Evolutionary conservation across 495 filamentous ascomycete species (phyloP), one percentile per base, ranked within the genome.

Genomic region (Parachaetomium inaequale): DNA sequence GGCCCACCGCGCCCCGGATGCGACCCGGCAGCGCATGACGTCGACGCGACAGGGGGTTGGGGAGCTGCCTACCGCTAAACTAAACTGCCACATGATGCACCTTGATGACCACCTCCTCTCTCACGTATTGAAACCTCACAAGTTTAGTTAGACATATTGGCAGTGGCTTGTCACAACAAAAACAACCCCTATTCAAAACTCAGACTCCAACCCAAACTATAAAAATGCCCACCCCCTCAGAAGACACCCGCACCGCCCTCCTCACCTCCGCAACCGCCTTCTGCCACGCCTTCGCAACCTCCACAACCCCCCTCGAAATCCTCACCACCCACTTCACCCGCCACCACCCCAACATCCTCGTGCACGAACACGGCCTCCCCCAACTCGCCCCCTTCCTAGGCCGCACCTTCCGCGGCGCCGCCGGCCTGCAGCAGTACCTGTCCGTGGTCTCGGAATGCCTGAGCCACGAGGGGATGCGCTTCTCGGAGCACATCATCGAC

Each of bases 311-410:
- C 10, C 55, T 64, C 46, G 63, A 66, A n/a, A 72, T 86, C 55
- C 73, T 84, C 29, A 50, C 72, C 1, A 36, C 29, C 32, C 72
- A 81, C 65, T 86, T 87, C 79, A 84, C 83, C 6, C 73, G 12
- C 11, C 58, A 2, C 43, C 52, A 29, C 8, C 28, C 25, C 42
- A 28, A 74, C 15, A 54, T 71, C 3, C 52, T 74, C 5, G 76
- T 78, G 46, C 71, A 78, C 70, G 85, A 88, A 63, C 82, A 87
- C 72, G 85, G 85, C 7, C 78, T 84, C 12, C 26, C 68, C 4
- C 66, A 68, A 6, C 72, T 81, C 0, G 77, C 80, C 0, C 85
- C 85, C 11, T 88, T 87, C 65, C 74, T 87, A 0, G 85, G 85
- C 19, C 82, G 81, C 1, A 69, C 75, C 12, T 87, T 82, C 66